Evolutionary conservation across 495 filamentous ascomycete genomes (phyloP), one percentile per base, ranked within the genome.

Genomic region (Bombardia bombarda): DNA sequence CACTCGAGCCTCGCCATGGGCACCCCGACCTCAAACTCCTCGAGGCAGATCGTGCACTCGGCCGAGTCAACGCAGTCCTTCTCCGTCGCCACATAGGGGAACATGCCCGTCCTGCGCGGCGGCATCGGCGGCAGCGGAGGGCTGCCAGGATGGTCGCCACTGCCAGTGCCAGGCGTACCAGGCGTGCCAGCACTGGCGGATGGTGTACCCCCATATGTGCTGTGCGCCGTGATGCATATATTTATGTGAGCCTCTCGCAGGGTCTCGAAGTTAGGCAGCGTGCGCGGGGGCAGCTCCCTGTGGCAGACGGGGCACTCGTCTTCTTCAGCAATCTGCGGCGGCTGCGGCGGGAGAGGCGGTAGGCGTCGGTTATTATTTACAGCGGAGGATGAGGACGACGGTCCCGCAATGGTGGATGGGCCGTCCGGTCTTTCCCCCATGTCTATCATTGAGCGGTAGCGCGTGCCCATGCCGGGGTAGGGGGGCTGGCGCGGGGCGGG

Each of bases 41-140:
- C 93, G 50, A 98, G 83, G 52, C 92, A 98, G 43, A 98, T 96
- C 2, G 87, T 83, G 58, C 92, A 98, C 62, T 98, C 92, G 7
- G 74, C 80, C 40, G 82, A 77, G 18, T 80, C 82, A 7, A 89
- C 67, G 53, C 87, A 92, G 59, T 98, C 92, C 65, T 96, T 95
- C 57, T 95, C 90, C 1, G 82, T 92, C 1, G 92, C 92, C 14
- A 66, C 68, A 55, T 92, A 97, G 33, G 66, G 70, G 38, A 74
- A 73, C 61, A 74, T 71, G 22, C 69, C 65, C 13, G 69, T 74
- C 42, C 63, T 57, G 10, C 71, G 58, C 20, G 60, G 49, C 14
- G 51, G 52, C 31, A 50, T 38, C 14, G 56, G 53, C 7, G 62
- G 55, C 32, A 62, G 52, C 20, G 49, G 46, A 13, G 36, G 23